Evolutionary conservation across 78 protist species (phyloP).

Genomic region (Pigoraptor vietnamica): DNA sequence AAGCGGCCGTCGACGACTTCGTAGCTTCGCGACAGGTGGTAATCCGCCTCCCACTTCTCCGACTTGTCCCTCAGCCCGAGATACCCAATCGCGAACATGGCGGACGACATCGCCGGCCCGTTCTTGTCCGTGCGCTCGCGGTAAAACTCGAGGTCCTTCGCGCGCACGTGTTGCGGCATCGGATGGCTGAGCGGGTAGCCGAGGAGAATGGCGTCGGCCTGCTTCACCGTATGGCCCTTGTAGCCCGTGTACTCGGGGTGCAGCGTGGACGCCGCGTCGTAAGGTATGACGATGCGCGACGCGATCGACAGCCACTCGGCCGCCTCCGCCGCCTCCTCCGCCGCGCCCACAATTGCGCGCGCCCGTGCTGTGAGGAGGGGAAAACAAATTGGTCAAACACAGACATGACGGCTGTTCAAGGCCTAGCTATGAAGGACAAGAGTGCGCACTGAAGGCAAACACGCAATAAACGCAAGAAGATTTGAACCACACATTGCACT

Average conservation of each 20-base stretch:
- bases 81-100: slow-evolving; percentile 24
- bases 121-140: background rate
- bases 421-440: no score
- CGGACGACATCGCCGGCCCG: slow-evolving; percentile 47
- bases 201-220: slow-evolving; percentile 46
- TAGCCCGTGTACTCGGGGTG: slow-evolving; percentile 20
- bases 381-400: background rate
- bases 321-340: background rate
- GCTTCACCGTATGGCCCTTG: slow-evolving; percentile 28
- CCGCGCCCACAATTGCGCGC: background rate
- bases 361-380: background rate
- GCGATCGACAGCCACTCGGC: background rate
- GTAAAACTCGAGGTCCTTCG: slow-evolving; percentile 24
- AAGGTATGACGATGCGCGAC: background rate
- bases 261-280: background rate
- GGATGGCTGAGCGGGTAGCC: slow-evolving; percentile 17
- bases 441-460: background rate
- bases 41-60: background rate
- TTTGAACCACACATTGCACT: background rate
- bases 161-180: background rate
- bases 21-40: background rate
- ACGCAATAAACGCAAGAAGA: background rate
- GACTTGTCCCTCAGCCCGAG: background rate
- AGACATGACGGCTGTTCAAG: no score
- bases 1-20: background rate